Evolutionary conservation across 2,329 filamentous ascomycete species (phyloP).

Genomic region (Arachnopeziza araneosa): DNA sequence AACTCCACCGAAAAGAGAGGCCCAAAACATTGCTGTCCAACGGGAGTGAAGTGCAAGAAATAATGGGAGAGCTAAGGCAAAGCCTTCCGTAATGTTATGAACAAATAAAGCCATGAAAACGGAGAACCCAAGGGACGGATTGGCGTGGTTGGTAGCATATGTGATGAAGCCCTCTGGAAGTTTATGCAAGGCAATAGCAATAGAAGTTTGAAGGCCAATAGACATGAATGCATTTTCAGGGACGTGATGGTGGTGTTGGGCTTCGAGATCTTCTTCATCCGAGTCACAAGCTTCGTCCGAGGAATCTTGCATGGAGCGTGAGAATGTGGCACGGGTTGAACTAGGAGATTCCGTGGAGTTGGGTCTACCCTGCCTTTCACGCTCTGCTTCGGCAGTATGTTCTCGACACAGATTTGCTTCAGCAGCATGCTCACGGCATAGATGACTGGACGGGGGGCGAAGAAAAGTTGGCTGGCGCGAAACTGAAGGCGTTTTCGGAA

Average conservation of each 20-base stretch:
- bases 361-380: background rate
- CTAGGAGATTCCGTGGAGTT: background rate
- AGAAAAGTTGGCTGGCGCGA: background rate
- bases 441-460: background rate
- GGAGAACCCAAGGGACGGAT: constrained; percentile 78
- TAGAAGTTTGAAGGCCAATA: constrained; percentile 91
- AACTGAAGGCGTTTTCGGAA: background rate
- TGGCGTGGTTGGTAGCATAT: constrained; percentile 95
- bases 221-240: constrained; percentile 89
- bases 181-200: constrained; percentile 94
- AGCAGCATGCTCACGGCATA: background rate
- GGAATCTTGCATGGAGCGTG: background rate
- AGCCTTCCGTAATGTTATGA: constrained; percentile 97
- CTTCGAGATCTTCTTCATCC: constrained; percentile 23
- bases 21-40: constrained; percentile 76
- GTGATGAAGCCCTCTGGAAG: constrained; percentile 85
- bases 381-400: background rate
- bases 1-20: constrained; percentile 75
- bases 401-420: background rate
- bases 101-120: constrained; percentile 96
- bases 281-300: constrained; percentile 4
- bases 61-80: constrained; percentile 85
- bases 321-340: background rate
- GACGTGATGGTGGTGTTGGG: constrained; percentile 82
- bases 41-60: constrained; percentile 86